Evolutionary conservation across 257 asterid genomes (phyloP).

Genomic region (Gentiana macrophylla): DNA sequence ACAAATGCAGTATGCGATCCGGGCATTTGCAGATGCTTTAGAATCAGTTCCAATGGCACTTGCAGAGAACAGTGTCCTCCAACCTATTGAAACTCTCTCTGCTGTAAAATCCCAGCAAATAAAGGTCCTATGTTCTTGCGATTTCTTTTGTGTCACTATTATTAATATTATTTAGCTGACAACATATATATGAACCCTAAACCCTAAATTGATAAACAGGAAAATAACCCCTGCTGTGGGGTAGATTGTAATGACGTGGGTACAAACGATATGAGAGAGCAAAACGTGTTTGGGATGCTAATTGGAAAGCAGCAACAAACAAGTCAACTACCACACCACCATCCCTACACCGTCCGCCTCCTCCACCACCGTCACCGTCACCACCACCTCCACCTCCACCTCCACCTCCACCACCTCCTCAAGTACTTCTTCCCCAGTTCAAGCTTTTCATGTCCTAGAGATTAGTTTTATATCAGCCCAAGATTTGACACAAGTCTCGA

Average conservation of each 20-base stretch:
- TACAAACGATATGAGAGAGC: constrained; percentile 84
- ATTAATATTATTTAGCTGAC: background rate
- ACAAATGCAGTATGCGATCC: constrained; percentile 67
- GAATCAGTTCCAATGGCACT: constrained; percentile 97
- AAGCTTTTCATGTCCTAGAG: constrained; percentile 29
- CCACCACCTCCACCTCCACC: constrained; percentile 18
- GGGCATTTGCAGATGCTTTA: constrained; percentile 95
- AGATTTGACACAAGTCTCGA: constrained; percentile 42
- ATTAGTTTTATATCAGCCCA: constrained; percentile 67
- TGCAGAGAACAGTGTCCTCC: constrained; percentile 93
- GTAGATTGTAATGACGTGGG: constrained; percentile 86
- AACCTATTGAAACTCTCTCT: constrained; percentile 88
- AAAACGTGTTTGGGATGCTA: constrained; percentile 69
- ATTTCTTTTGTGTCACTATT: background rate
- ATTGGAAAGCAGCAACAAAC: constrained; percentile 85
- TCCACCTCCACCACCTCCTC: constrained; percentile 32
- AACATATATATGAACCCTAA: background rate
- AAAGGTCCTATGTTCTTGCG: constrained; percentile 30
- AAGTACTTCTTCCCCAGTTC: constrained; percentile 11
- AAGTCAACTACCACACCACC: constrained; percentile 6
- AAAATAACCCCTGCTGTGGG: constrained; percentile 58
- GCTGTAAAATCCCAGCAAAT: constrained; percentile 91
- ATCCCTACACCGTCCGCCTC: constrained; percentile 14
- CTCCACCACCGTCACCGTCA: no score
- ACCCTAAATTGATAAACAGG: constrained; percentile 27